Evolutionary conservation across 164 flowering plant genomes (phyloP), one percentile per base, ranked within the genome.

Genomic region (Magnolia officinalis): DNA sequence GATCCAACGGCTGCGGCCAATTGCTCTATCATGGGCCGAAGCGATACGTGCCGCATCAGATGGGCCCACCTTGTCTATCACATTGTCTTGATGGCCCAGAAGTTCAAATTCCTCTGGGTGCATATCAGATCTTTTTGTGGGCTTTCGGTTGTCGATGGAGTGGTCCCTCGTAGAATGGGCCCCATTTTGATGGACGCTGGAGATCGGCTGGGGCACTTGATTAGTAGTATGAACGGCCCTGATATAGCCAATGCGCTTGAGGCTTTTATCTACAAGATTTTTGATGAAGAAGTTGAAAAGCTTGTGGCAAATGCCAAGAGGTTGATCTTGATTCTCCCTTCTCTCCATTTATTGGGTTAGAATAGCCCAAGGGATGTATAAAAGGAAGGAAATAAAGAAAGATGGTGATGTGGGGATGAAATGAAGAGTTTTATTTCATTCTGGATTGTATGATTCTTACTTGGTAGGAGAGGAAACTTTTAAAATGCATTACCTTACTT

Each of bases 211-310:
- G 6, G 45, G 45, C 45, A 37, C 45, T 37, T 37, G 45, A 3
- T 37, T 5, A 37, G 45, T 37, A 37, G 45, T 37, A 37, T 5
- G 6, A 37, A 37, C 6, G 45, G 45, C 45, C 45, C 45, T 37
- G 45, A 37, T 37, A 37, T 55, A 55, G 61, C 61, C 61, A 4
- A 55, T 55, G 61, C 61, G 61, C 61, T 55, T 55, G 61, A 55
- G 61, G 61, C 61, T 55, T 16, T 16, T 11, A 55, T 11, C 13
- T 14, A 55, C 58, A 21, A 71, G 1, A 37, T 18, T 49, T 1
- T 21, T 71, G 29, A 49, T 71, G 73, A 50, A 18, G 73, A 50
- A 50, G 73, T 71, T 71, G 73, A 71, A 50, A 20, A 71, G 73
- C 29, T 24, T 50, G 6, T 18, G 26, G 59, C 73, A 71, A 52